Evolutionary conservation across 129 eudicot genomes (phyloP).

Genomic region (Flaveria ramosissima): DNA sequence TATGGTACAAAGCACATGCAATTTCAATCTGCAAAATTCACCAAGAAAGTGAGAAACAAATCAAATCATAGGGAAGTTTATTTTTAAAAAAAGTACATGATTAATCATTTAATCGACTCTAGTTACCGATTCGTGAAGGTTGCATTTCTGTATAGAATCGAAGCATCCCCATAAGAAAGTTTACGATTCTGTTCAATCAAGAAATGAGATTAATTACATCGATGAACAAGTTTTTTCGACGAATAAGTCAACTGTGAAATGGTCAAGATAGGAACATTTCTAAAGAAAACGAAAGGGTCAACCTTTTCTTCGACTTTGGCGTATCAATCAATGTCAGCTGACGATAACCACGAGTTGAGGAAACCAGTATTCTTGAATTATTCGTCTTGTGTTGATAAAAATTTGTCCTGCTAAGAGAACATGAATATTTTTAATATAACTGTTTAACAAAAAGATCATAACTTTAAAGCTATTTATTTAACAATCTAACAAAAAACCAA

Average conservation of each 20-base stretch:
- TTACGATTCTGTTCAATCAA: background rate
- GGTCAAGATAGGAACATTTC: background rate
- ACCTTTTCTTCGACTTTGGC: background rate
- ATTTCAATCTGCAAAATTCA: conserved; percentile 20
- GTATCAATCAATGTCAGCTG: background rate
- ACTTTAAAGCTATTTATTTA: background rate
- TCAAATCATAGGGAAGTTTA: background rate
- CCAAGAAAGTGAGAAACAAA: conserved; percentile 11
- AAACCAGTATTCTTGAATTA: background rate
- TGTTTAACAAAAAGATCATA: background rate
- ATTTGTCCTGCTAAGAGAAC: conserved; percentile 10
- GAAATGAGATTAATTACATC: background rate
- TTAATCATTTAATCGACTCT: background rate
- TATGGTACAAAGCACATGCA: conserved; percentile 10
- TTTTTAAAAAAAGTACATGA: background rate
- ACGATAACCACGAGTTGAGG: background rate
- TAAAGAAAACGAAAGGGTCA: background rate
- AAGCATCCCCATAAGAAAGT: background rate
- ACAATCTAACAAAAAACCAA: background rate
- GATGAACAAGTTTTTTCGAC: background rate
- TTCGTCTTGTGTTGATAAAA: background rate
- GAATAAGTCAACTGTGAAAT: background rate
- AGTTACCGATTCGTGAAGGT: background rate
- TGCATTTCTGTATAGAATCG: background rate
- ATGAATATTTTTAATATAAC: background rate